Conservation (phyloP, 345 rosid species). For the Dimocarpus longan region DNA sequence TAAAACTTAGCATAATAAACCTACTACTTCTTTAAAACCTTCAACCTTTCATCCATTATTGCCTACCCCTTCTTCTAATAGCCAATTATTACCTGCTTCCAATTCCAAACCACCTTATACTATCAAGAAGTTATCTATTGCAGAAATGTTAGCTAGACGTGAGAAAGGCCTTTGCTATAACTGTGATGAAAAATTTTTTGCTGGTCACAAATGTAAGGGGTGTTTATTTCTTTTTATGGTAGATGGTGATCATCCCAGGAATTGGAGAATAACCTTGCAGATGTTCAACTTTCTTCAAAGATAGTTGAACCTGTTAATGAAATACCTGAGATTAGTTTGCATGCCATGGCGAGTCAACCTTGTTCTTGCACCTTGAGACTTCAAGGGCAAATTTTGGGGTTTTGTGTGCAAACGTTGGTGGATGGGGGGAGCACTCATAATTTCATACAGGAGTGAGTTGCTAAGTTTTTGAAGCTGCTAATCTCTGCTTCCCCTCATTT, state of each 20-base stretch:
- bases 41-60: neutral
- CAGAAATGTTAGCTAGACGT: neutral
- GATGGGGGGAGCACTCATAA: neutral
- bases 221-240: neutral
- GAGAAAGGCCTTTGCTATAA: neutral
- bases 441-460: neutral
- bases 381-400: neutral
- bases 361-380: neutral
- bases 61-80: neutral
- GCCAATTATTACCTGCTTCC: neutral
- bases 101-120: neutral
- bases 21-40: neutral
- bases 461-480: neutral
- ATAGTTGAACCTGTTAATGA: neutral
- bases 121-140: neutral
- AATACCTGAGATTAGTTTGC: neutral
- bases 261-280: neutral
- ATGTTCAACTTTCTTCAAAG: too few species aligned
- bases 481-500: neutral
- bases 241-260: neutral
- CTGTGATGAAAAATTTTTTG: neutral
- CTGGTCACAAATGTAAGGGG: neutral
- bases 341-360: neutral
- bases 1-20: too few species aligned
- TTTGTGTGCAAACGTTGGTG: neutral